phyloP scores from a whole-genome alignment of 2,329 filamentous ascomycete genomes.

The Paecilomyces sp. region DNA sequence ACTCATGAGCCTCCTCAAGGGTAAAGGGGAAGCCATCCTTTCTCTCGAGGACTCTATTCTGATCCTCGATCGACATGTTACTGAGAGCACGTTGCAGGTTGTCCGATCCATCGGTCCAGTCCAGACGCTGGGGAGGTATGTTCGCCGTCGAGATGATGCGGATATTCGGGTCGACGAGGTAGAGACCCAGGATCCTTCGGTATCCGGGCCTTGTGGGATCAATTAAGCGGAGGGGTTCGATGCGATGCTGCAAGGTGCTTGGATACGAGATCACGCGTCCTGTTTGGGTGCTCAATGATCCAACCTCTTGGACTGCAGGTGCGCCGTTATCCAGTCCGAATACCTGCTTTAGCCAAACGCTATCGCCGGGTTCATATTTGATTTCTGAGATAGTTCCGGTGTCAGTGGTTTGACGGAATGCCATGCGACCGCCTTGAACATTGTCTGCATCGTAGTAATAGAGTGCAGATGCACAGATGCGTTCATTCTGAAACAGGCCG shows the following conservation, averaged over 20 bases:
- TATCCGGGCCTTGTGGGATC: conserved; percentile 48
- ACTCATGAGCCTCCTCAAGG: neutral
- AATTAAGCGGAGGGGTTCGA: conserved; percentile 42
- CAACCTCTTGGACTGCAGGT: conserved; percentile 16
- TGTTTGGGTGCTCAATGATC: conserved; percentile 9
- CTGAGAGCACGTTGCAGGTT: neutral
- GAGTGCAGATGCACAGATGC: conserved; percentile 56
- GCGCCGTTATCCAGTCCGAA: conserved; percentile 19
- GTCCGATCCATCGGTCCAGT: conserved; percentile 7
- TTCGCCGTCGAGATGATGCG: conserved; percentile 49
- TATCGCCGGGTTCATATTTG: conserved; percentile 20
- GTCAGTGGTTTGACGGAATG: conserved; percentile 42
- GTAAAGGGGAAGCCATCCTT: neutral
- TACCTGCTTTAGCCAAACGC: conserved; percentile 22
- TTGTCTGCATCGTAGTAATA: conserved; percentile 58
- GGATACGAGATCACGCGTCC: conserved; percentile 20
- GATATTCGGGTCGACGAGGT: conserved; percentile 51
- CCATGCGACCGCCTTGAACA: conserved; percentile 46
- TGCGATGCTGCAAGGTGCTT: conserved; percentile 44
- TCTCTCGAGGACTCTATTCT: neutral
- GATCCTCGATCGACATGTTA: neutral
- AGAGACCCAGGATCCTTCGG: conserved; percentile 49
- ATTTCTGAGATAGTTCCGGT: conserved; percentile 22
- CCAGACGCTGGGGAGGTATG: conserved; percentile 45
- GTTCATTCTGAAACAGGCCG: conserved; percentile 45